Base-by-base conservation (phyloP, 1,139 yeast species). In the Diutina scorzettiae region DNA sequence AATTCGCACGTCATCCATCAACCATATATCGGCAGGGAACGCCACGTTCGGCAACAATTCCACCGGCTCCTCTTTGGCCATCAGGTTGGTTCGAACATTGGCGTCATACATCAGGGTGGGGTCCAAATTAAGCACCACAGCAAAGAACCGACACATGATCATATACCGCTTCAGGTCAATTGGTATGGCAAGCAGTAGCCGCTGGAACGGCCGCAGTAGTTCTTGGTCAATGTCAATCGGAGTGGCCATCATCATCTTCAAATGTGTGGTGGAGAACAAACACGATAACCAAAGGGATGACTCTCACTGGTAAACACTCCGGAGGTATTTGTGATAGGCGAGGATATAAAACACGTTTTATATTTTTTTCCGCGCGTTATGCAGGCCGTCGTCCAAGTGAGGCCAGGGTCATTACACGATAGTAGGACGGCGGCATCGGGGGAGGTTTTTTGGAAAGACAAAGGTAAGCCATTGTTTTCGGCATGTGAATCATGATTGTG, bases 11-110 rank as follows among this genome's bases (percentile, higher is more conserved):
- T 62, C 64, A 24, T 62, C 63, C 39, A 53, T 52, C 25, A 63
- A 50, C 74, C 74, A 69, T 20, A 66, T 47, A 45, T 67, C 71
- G n/a, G 47, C 46, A 1, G 73, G 71, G 14, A 68, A 52, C 2
- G 53, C 52, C 2, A 68, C 54, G 37, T 59, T 62, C 8, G 69
- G 66, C 23, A 68, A 47, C 12, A 65, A 51, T 41, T 64, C 69
- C 39, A 34, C 39, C 14, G 39, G 39, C 27, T 4, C 18, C 5
- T 11, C 14, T 9, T 14, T 23, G 5, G 27, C n/a, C 11, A 20
- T 18, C 8, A 30, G n/a, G 21, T 8, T 14, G 21, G 9, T 6
- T 2, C 9, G 8, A 9, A 18, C 33, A 4, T 9, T 8, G 12
- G 5, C 11, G 12, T 34, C 39, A 16, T 34, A 21, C n/a, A 34